These are phyloP conservation scores for Penicillium sp. DNA, from an alignment of 2,329 filamentous ascomycete species.

Conservation along the genomic window DNA sequence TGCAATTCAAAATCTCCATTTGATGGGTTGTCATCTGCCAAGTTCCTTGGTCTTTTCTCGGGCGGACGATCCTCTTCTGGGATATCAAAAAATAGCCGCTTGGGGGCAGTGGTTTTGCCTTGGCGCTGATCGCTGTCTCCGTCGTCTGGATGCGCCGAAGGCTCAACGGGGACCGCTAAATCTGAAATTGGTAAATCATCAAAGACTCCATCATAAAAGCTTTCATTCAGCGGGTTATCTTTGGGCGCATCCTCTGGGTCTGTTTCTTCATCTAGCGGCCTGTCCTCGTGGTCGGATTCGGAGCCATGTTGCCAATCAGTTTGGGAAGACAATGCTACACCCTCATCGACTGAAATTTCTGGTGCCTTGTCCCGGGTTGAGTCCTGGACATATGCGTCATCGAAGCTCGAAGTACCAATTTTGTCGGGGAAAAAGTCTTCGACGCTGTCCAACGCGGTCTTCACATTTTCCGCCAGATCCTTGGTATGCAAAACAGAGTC, in stretches of 20 bases:
- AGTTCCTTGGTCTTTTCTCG: slow-evolving; percentile 11
- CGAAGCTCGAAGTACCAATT: slow-evolving; percentile 41
- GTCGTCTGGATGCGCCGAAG: background rate
- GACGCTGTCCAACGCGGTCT: slow-evolving; percentile 78
- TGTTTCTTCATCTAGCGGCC: slow-evolving; percentile 18
- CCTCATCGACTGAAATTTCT: slow-evolving; percentile 65
- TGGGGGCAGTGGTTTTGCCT: background rate
- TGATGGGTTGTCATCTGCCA: background rate
- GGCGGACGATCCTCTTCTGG: background rate
- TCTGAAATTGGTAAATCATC: slow-evolving; percentile 17
- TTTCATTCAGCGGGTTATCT: slow-evolving; percentile 24
- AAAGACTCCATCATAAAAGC: slow-evolving; percentile 24
- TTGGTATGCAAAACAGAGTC: slow-evolving; percentile 63
- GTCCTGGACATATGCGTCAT: slow-evolving; percentile 16
- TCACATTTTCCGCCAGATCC: slow-evolving; percentile 62
- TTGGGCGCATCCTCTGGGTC: background rate
- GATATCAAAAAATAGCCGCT: background rate
- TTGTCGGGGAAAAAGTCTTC: slow-evolving; percentile 80
- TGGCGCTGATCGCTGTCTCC: background rate
- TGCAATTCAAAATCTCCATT: background rate
- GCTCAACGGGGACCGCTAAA: background rate
- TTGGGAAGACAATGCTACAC: slow-evolving; percentile 54
- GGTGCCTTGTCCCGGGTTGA: slow-evolving; percentile 13
- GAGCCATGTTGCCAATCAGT: slow-evolving; percentile 45
- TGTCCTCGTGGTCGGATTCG: slow-evolving; percentile 39